phyloP scores from a whole-genome alignment of 805 yeast species.

The Barnettozyma vustinii region DNA sequence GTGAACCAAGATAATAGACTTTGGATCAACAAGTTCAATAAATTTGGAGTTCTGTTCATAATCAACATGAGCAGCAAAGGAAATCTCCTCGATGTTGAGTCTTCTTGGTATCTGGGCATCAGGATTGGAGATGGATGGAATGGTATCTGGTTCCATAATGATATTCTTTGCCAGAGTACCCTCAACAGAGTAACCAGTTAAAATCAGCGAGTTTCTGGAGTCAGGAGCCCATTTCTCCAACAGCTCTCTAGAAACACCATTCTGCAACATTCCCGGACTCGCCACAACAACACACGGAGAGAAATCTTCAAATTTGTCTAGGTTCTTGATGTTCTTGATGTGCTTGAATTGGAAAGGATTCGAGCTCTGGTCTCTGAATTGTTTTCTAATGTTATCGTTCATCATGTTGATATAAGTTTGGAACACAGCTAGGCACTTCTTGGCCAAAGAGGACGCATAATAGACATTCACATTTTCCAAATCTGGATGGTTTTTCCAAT shows the following conservation, averaged over 20 bases:
- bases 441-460: slow-evolving; percentile 89
- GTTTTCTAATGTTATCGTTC: slow-evolving; percentile 83
- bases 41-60: slow-evolving; percentile 89
- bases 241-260: slow-evolving; percentile 87
- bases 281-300: slow-evolving; percentile 97
- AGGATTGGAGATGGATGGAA: slow-evolving; percentile 77
- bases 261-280: slow-evolving; percentile 97
- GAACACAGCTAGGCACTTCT: slow-evolving; percentile 95
- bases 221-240: slow-evolving; percentile 98
- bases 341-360: slow-evolving; percentile 91
- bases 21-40: slow-evolving; percentile 82
- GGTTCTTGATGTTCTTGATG: slow-evolving; percentile 69
- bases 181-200: slow-evolving; percentile 97
- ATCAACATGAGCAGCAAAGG: slow-evolving; percentile 99
- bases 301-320: slow-evolving; percentile 84
- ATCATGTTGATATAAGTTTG: slow-evolving; percentile 96
- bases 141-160: slow-evolving; percentile 83
- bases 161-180: slow-evolving; percentile 95
- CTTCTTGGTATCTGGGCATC: slow-evolving; percentile 84
- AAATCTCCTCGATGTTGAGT: slow-evolving; percentile 82
- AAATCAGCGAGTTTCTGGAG: slow-evolving; percentile 75
- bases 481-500: slow-evolving; percentile 83
- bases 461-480: slow-evolving; percentile 77
- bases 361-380: slow-evolving; percentile 68
- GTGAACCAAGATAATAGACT: slow-evolving; percentile 84